These are phyloP conservation scores for Boletus sp. DNA, from an alignment of 768 basidiomycete genomes.

Conservation along the genomic window DNA sequence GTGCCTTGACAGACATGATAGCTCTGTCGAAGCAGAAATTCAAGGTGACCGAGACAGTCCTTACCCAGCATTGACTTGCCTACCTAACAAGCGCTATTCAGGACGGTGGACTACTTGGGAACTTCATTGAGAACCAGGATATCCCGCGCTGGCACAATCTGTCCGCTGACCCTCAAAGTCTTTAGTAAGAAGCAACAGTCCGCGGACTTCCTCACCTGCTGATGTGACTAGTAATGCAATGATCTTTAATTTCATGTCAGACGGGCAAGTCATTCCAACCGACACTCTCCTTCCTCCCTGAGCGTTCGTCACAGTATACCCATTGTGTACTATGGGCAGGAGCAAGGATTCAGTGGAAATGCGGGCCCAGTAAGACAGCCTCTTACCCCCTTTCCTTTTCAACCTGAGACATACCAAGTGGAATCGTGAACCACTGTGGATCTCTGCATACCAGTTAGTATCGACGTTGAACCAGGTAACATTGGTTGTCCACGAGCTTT, in stretches of 20 bases:
- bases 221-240: constrained; percentile 60
- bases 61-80: not conserved
- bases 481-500: not conserved
- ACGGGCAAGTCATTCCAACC: constrained; percentile 42
- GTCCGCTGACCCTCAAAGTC: constrained; percentile 69
- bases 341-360: constrained; percentile 65
- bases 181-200: constrained; percentile 46
- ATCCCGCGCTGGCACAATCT: constrained; percentile 70
- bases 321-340: constrained; percentile 80
- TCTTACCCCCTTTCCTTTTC: too few relatives aligned
- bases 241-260: constrained; percentile 72
- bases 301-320: constrained; percentile 48
- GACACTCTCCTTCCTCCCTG: not conserved
- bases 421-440: constrained; percentile 76
- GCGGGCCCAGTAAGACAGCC: constrained; percentile 56
- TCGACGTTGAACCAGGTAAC: constrained; percentile 10
- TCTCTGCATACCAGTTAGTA: constrained; percentile 56
- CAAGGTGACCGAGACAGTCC: constrained; percentile 30
- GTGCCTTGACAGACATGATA: constrained; percentile 52
- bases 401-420: constrained; percentile 36
- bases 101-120: constrained; percentile 50
- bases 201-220: not conserved
- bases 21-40: constrained; percentile 53
- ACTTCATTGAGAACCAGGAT: constrained; percentile 82
- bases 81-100: constrained; percentile 4